Conservation (phyloP, 768 basidiomycete species). For the Rhizopogon vulgaris region DNA sequence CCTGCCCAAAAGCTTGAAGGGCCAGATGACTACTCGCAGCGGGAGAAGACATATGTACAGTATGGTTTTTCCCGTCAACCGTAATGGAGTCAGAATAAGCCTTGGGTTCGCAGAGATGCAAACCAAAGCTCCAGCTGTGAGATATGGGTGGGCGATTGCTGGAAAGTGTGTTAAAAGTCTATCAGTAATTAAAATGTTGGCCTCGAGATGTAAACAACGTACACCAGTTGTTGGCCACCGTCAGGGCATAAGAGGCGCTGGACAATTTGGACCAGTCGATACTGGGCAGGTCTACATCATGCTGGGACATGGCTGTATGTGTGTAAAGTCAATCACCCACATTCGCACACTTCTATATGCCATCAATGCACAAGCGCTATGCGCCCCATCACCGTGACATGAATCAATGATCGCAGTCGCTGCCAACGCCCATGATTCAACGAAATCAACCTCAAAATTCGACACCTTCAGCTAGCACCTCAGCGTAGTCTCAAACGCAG, state of each 20-base stretch:
- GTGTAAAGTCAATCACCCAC: too few relatives aligned
- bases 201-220: too few relatives aligned
- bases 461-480: too few relatives aligned
- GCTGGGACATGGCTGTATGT: background rate
- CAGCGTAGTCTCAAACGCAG: too few relatives aligned
- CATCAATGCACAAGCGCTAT: too few relatives aligned
- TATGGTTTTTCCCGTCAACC: background rate
- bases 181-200: too few relatives aligned
- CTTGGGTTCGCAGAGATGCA: background rate
- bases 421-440: too few relatives aligned
- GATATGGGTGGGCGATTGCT: constrained; percentile 1
- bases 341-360: too few relatives aligned
- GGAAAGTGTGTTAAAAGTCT: background rate
- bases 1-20: background rate
- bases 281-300: background rate
- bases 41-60: background rate
- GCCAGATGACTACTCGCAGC: background rate
- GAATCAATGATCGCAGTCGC: too few relatives aligned
- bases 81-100: background rate
- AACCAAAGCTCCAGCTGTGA: background rate
- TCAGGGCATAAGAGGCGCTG: background rate
- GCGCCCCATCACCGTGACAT: too few relatives aligned
- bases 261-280: background rate
- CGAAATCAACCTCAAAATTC: too few relatives aligned
- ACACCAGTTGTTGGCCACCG: background rate